Conservation (phyloP, 2,329 filamentous ascomycete genomes). For the Ophiocordyceps camponoti-floridani region DNA sequence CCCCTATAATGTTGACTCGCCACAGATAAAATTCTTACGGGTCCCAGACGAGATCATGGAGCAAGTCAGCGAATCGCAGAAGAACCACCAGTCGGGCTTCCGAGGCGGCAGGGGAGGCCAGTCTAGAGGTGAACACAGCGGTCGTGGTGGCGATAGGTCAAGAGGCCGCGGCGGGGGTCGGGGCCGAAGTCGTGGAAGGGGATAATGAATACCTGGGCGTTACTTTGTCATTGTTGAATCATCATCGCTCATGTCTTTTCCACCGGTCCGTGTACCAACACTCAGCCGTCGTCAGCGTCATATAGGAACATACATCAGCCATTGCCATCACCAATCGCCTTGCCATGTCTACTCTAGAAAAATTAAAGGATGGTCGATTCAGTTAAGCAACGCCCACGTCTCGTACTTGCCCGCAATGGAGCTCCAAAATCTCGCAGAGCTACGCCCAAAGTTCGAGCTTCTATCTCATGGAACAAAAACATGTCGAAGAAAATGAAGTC, state of each 20-base stretch:
- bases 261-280: neutral
- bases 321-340: no score
- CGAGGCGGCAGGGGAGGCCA: slow-evolving; percentile 46
- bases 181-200: slow-evolving; percentile 17
- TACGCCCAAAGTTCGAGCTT: neutral
- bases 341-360: no score
- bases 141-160: slow-evolving; percentile 27
- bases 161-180: slow-evolving; percentile 21
- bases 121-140: slow-evolving; percentile 36
- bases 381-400: no score
- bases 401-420: no score
- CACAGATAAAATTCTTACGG: slow-evolving; percentile 90
- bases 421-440: neutral
- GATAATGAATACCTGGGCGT: slow-evolving; percentile 10
- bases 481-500: no score
- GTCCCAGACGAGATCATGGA: slow-evolving; percentile 96
- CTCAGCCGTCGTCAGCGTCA: neutral
- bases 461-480: neutral
- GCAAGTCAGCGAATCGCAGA: slow-evolving; percentile 80
- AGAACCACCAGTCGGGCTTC: slow-evolving; percentile 44
- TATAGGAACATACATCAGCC: no score
- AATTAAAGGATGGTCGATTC: no score
- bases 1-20: neutral
- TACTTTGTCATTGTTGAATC: neutral
- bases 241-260: neutral